Evolutionary conservation across 2,329 filamentous ascomycete species (phyloP).

Genomic region (Ophiognomonia clavigignenti-juglandacearum): DNA sequence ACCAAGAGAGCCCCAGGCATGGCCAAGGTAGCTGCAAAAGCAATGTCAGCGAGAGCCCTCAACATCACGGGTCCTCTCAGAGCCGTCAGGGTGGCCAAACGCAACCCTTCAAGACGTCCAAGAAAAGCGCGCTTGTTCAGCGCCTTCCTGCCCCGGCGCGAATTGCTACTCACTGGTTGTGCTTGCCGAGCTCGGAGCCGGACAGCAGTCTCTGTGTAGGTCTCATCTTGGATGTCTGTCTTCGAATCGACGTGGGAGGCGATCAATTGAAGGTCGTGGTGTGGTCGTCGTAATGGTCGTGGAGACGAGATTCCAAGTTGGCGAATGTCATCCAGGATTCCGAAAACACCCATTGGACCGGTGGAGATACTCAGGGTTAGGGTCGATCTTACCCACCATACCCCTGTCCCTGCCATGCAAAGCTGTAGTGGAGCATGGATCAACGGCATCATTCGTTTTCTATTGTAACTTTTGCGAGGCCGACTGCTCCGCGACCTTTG

Average conservation of each 20-base stretch:
- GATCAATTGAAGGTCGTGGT: constrained; percentile 25
- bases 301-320: no score
- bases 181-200: constrained; percentile 37
- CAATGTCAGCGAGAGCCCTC: constrained; percentile 19
- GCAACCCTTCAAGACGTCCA: neutral
- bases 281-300: neutral
- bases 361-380: no score
- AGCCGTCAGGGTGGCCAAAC: neutral
- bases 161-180: constrained; percentile 37
- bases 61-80: neutral
- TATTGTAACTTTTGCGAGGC: no score
- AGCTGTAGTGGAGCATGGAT: neutral
- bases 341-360: no score
- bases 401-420: no score
- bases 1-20: constrained; percentile 71
- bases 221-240: constrained; percentile 34
- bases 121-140: constrained; percentile 1
- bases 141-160: neutral
- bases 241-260: constrained; percentile 22
- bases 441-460: neutral
- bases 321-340: no score
- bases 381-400: no score
- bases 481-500: neutral
- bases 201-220: constrained; percentile 39
- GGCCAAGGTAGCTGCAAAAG: constrained; percentile 59